These are phyloP conservation scores for Talaromyces sp. DNA, from an alignment of 2,329 filamentous ascomycete genomes.

Conservation along the genomic window DNA sequence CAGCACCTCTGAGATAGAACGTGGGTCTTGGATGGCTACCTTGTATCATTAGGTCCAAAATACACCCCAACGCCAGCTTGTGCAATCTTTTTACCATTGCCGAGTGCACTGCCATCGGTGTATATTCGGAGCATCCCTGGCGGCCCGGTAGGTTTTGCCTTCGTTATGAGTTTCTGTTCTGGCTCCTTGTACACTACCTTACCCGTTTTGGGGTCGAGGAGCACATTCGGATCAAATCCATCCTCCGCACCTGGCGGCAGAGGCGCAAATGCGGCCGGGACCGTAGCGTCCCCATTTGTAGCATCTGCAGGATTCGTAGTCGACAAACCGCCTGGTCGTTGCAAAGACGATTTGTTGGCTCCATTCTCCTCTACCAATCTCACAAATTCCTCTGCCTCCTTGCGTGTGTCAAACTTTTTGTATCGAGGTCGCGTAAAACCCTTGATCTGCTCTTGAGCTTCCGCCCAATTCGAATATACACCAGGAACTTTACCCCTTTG, in stretches of 20 bases:
- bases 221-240: constrained; percentile 58
- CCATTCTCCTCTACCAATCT: constrained; percentile 30
- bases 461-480: constrained; percentile 65
- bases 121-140: constrained; percentile 57
- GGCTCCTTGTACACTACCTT: constrained; percentile 55
- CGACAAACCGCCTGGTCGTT: constrained; percentile 37
- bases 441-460: constrained; percentile 68
- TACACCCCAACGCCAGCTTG: constrained; percentile 62
- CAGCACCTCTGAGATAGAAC: background rate
- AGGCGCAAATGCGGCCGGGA: constrained; percentile 54
- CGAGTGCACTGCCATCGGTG: constrained; percentile 61
- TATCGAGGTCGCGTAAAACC: constrained; percentile 67
- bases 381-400: constrained; percentile 78
- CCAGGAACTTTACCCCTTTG: constrained; percentile 57
- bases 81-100: constrained; percentile 55
- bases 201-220: constrained; percentile 53
- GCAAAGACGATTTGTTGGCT: constrained; percentile 20
- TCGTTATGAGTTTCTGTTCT: constrained; percentile 48
- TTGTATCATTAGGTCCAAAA: constrained; percentile 57
- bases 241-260: constrained; percentile 56
- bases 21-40: constrained; percentile 40
- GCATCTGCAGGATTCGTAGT: constrained; percentile 42
- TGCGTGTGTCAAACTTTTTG: constrained; percentile 64
- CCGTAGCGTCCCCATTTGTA: constrained; percentile 35
- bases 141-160: constrained; percentile 40